Conservation (phyloP, 1,284 basidiomycete genomes). For the Papiliotrema nemorosa region DNA sequence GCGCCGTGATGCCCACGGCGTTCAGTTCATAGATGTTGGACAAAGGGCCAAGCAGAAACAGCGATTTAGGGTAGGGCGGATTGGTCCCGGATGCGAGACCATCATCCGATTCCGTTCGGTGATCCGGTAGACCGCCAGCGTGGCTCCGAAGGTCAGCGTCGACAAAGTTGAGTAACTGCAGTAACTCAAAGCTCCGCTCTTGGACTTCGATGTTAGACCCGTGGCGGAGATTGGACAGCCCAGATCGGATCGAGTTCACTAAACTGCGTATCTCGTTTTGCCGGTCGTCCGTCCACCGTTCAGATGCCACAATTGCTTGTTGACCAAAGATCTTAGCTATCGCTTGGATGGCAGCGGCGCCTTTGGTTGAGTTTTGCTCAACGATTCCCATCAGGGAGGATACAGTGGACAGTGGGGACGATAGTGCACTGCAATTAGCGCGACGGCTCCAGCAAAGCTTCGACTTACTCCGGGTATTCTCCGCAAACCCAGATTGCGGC, state of each 20-base stretch:
- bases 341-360: constrained; percentile 71
- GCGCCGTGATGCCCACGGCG: constrained; percentile 74
- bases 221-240: constrained; percentile 56
- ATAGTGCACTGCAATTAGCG: constrained; percentile 21
- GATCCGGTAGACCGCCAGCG: constrained; percentile 27
- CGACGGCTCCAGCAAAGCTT: not conserved
- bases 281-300: constrained; percentile 59
- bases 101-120: constrained; percentile 25
- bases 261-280: constrained; percentile 57
- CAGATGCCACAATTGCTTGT: constrained; percentile 71
- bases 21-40: constrained; percentile 79
- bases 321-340: constrained; percentile 80
- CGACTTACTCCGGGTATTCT: constrained; percentile 75
- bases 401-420: constrained; percentile 48
- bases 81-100: constrained; percentile 7
- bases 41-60: constrained; percentile 80
- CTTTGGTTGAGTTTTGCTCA: too few relatives aligned
- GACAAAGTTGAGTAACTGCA: constrained; percentile 76
- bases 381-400: constrained; percentile 57
- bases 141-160: constrained; percentile 69
- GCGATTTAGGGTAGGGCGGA: constrained; percentile 68
- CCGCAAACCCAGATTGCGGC: constrained; percentile 95
- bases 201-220: constrained; percentile 80
- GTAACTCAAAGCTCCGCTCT: constrained; percentile 80
- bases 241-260: constrained; percentile 60